Evolutionary conservation across 139 green algal genomes (phyloP).

Genomic region (Edaphochlamys debaryana): DNA sequence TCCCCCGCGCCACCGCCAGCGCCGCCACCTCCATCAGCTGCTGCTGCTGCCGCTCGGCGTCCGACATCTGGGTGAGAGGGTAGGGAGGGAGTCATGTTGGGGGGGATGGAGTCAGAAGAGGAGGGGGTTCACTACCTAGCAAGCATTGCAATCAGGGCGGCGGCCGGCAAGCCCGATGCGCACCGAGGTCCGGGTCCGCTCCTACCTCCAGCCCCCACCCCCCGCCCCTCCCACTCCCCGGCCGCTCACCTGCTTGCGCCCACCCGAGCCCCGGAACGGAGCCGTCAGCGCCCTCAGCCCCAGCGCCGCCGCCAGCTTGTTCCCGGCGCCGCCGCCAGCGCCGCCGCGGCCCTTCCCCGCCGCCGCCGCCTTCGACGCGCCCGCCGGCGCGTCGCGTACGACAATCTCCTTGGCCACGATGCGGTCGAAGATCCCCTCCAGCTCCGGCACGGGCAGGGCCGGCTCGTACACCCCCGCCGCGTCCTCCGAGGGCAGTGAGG

Average conservation of each 20-base stretch:
- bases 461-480: conserved; percentile 54
- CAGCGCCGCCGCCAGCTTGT: conserved; percentile 74
- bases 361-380: not conserved
- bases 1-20: conserved; percentile 56
- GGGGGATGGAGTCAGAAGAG: too few relatives aligned
- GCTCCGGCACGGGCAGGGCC: conserved; percentile 75
- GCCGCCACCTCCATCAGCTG: conserved; percentile 60
- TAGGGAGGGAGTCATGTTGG: too few relatives aligned
- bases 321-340: conserved; percentile 20
- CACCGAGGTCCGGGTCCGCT: too few relatives aligned
- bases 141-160: too few relatives aligned
- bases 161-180: too few relatives aligned
- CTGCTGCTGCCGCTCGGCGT: conserved; percentile 55
- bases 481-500: conserved; percentile 30
- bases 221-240: not conserved
- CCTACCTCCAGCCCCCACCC: too few relatives aligned
- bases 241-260: conserved; percentile 8
- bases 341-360: not conserved
- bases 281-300: conserved; percentile 61
- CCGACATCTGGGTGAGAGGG: not conserved
- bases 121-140: too few relatives aligned
- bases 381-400: conserved; percentile 36
- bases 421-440: conserved; percentile 84
- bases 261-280: conserved; percentile 46
- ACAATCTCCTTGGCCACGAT: conserved; percentile 79